Evolutionary conservation across 2,329 filamentous ascomycete species (phyloP).

Genomic region (Orbilia javanica): DNA sequence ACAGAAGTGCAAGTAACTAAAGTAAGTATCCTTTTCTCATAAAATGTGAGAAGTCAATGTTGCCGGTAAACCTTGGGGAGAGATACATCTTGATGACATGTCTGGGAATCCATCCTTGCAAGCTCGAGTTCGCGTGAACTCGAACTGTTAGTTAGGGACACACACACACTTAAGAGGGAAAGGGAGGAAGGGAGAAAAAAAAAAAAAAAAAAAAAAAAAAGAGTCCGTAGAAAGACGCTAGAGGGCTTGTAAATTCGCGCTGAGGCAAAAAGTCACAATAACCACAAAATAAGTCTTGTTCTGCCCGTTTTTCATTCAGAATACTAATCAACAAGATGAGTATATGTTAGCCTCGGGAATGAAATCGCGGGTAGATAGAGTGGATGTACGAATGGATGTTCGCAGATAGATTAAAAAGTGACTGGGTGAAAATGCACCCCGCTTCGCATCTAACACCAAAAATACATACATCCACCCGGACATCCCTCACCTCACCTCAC

Average conservation of each 20-base stretch:
- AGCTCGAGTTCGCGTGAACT: not conserved
- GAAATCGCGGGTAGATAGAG: conserved; percentile 3
- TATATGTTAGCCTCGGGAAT: not conserved
- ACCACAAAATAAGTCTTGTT: not conserved
- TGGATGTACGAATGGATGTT: not conserved
- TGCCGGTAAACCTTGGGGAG: not conserved
- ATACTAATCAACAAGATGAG: not conserved
- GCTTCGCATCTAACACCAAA: conserved; percentile 37
- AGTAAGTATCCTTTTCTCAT: not conserved
- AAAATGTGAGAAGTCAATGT: not conserved
- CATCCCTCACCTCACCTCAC: not conserved
- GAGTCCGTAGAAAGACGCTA: not conserved
- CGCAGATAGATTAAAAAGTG: not conserved
- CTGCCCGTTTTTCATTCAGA: not conserved
- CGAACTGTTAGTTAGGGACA: not conserved
- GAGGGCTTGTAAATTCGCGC: conserved; percentile 1
- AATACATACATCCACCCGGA: conserved; percentile 5
- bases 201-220: too few species aligned
- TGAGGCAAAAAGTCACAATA: not conserved
- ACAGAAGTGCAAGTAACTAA: conserved; percentile 2
- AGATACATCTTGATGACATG: not conserved
- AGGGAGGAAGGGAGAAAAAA: too few species aligned
- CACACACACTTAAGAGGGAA: not conserved
- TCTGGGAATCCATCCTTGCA: not conserved
- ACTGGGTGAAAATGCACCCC: conserved; percentile 30